These are phyloP conservation scores for Coffea eugenioides DNA, from an alignment of 257 asterid genomes.

Conservation along the genomic window DNA sequence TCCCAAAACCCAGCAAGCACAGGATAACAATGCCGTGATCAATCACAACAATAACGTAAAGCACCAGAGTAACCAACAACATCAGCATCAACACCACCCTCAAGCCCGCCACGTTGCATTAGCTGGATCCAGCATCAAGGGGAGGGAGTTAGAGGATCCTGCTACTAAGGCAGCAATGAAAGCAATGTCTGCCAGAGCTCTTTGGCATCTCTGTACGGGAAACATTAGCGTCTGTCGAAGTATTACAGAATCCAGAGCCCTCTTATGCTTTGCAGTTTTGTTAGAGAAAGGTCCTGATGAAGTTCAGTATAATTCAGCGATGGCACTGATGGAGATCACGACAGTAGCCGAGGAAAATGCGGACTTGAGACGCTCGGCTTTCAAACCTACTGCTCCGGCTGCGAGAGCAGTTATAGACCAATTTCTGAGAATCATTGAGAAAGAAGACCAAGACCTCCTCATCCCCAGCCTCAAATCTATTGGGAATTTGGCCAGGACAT, in stretches of 20 bases:
- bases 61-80: neutral
- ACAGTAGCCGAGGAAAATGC: constrained; percentile 60
- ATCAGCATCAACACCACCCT: neutral
- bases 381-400: constrained; percentile 68
- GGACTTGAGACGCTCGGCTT: constrained; percentile 55
- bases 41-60: neutral
- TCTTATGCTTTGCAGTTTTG: constrained; percentile 23
- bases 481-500: constrained; percentile 69
- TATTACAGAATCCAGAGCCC: constrained; percentile 30
- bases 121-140: constrained; percentile 29
- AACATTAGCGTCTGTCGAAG: constrained; percentile 19
- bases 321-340: constrained; percentile 85
- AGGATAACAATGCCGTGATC: neutral
- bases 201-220: constrained; percentile 28
- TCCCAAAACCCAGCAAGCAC: constrained; percentile 1
- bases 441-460: constrained; percentile 47
- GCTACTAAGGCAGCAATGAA: constrained; percentile 28
- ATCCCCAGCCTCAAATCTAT: constrained; percentile 65
- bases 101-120: constrained; percentile 11
- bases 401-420: constrained; percentile 75
- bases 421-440: constrained; percentile 47
- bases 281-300: constrained; percentile 67
- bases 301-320: constrained; percentile 55
- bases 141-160: constrained; percentile 33
- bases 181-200: constrained; percentile 30